Base-by-base conservation (phyloP, 345 rosid species). In the Aquilaria yunnanensis region DNA sequence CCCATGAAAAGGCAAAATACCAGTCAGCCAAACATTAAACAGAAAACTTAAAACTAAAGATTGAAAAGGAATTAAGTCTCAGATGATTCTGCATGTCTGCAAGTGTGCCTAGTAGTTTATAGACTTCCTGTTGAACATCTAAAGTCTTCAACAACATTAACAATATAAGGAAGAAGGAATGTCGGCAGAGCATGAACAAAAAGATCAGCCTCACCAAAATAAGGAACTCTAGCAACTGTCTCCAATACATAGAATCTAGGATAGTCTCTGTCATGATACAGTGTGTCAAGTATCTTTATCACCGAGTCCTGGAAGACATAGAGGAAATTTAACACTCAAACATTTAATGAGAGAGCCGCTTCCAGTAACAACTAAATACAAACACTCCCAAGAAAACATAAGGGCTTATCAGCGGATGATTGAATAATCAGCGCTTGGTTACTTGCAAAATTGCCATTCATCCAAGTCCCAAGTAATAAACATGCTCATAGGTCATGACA, bases 221-320 rank as follows among this genome's bases (percentile, higher is more conserved):
- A 94, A 29, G 99, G 99, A 41, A 94, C 99, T 77, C 99, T 78
- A 13, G 99, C 99, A 73, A 94, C 90, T 16, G 99, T 94, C 72
- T 94, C 99, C 57, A 94, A 85, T 16, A 94, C 97, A 70, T 75
- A 94, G 80, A 90, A 94, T 78, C 97, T 88, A 7, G 96, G 77
- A 72, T 94, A 94, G 51, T 87, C 80, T 61, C 97, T 78, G 14
- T 86, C 99, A 65, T 60, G 86, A 58, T 94, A 94, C 74, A 94
- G 43, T 10, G 84, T 72, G 68, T 94, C 97, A 43, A 94, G 97
- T 75, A 94, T 77, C 84, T 77, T 86, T 53, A 90, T 86, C 73
- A 94, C 95, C 0, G 99, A 72, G 62, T 94, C 97, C 99, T 94
- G 83, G 3, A 59, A 34, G 43, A 9, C 8, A 37, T 37, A 37